Evolutionary conservation across 208 protist species (phyloP), one percentile per base, ranked within the genome.

Genomic region (Leishmania martiniquensis): DNA sequence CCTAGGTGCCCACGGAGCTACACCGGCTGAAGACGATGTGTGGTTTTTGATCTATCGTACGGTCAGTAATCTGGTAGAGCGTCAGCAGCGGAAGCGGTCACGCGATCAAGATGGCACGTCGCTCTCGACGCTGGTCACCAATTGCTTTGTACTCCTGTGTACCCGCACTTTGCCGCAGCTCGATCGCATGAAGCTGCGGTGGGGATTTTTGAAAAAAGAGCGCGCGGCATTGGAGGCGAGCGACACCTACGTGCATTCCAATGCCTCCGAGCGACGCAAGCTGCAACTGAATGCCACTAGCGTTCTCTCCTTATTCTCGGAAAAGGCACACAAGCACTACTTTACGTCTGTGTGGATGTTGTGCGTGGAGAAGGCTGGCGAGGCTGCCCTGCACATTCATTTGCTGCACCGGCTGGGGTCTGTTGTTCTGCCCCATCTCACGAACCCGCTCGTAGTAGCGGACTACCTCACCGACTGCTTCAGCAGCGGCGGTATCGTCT

Each of bases 401-500:
- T 57, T 98, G n/a, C 85, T 98, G 57, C 80, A 97, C 74, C 82
- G 88, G n/a, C 86, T 97, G 5, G 91, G 86, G 7, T 83, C 85
- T 17, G 78, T 91, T 12, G 87, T 98, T 49, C 78, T 98, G 49
- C 92, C 90, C 2, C 62, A 91, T 67, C 82, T 98, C 55, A 96
- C 93, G 1, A 96, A 94, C 75, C 95, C 95, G 10, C 81, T 98
- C 25, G 86, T 97, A 25, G 66, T 97, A 25, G 86, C 93, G 4
- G 95, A 98, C 75, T 97, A 97, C 75, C 84, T 98, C 42, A 94
- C 85, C 42, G 90, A 83, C 2, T 95, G 93, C 82, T 98, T 97
- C 77, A 75, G 80, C 74, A 93, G 90, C 75, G 95, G 95, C 22
- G 95, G 95, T 34, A 87, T 98, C 66, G 84, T 96, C 20, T 89